A percentile compares a stretch with the other conserved stretches of the same genome.
phyloP scores from a whole-genome alignment of 2,329 filamentous ascomycete genomes.

The Polytolypa hystricis region DNA sequence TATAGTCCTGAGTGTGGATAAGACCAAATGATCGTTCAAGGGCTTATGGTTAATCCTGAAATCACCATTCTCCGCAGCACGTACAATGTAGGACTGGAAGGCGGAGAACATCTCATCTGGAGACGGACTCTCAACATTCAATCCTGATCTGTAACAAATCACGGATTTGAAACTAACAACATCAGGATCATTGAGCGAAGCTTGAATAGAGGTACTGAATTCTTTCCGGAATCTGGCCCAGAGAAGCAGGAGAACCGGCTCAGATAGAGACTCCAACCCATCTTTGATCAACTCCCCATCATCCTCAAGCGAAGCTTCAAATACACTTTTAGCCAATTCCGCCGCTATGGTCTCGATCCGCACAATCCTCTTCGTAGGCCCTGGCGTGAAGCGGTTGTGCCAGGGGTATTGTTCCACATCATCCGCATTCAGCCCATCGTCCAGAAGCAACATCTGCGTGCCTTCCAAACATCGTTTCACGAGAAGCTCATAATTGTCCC shows the following conservation, averaged over 20 bases:
- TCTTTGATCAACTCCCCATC: background rate
- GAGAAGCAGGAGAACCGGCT: no score
- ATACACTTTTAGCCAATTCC: constrained; percentile 45
- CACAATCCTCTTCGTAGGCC: constrained; percentile 60
- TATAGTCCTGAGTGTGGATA: constrained; percentile 51
- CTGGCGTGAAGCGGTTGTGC: constrained; percentile 55
- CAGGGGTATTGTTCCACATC: constrained; percentile 50
- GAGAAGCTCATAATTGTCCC: constrained; percentile 45
- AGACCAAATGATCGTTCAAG: constrained; percentile 60
- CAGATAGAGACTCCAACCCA: background rate
- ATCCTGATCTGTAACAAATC: constrained; percentile 68
- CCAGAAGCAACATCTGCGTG: constrained; percentile 64
- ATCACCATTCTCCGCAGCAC: no score
- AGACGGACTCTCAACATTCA: constrained; percentile 47
- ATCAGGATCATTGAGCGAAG: constrained; percentile 51
- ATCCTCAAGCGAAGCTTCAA: constrained; percentile 24
- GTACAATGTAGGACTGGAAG: constrained; percentile 20
- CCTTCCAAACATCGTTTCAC: constrained; percentile 55
- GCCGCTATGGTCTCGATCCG: constrained; percentile 65
- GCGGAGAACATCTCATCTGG: constrained; percentile 27
- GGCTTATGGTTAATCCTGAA: constrained; percentile 46
- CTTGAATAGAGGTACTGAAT: constrained; percentile 44
- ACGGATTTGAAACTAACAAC: constrained; percentile 76
- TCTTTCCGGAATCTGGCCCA: constrained; percentile 33
- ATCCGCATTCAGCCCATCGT: constrained; percentile 56